These are phyloP conservation scores for Stenocarpella maydis DNA, from an alignment of 2,329 filamentous ascomycete species.

Conservation along the genomic window DNA sequence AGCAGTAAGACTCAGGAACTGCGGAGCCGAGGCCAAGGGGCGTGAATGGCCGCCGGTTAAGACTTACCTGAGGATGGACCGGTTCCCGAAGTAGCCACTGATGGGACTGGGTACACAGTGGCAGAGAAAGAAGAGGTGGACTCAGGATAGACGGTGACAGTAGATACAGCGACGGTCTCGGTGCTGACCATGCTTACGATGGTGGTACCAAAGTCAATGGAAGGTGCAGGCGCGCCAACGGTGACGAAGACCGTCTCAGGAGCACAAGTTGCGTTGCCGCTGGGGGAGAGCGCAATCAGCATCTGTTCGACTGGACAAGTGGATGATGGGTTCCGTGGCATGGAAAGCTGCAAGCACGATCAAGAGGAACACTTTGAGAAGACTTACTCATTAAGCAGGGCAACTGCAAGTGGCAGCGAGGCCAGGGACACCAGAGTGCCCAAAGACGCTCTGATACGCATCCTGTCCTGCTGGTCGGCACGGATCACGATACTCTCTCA, in stretches of 20 bases:
- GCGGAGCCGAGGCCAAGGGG: conserved; percentile 1
- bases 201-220: conserved; percentile 29
- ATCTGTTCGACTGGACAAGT: conserved; percentile 33
- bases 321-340: conserved; percentile 29
- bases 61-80: conserved; percentile 31
- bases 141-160: conserved; percentile 37
- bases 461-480: conserved; percentile 41
- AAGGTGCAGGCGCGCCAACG: conserved; percentile 44
- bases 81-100: conserved; percentile 3
- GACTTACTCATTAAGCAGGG: conserved; percentile 47
- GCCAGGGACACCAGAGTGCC: conserved; percentile 47
- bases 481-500: not conserved
- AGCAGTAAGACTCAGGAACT: not conserved
- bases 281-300: conserved; percentile 8
- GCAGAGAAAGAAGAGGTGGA: conserved; percentile 23
- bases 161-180: conserved; percentile 35
- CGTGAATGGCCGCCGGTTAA: conserved; percentile 8
- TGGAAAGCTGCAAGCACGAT: conserved; percentile 17
- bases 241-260: conserved; percentile 59
- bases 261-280: conserved; percentile 49
- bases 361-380: not conserved
- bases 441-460: conserved; percentile 50
- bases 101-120: conserved; percentile 4
- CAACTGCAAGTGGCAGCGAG: conserved; percentile 45
- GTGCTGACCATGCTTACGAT: conserved; percentile 36